Evolutionary conservation across 2,329 filamentous ascomycete species (phyloP), one percentile per base, ranked within the genome.

Genomic region (Trichophyton verrucosum): DNA sequence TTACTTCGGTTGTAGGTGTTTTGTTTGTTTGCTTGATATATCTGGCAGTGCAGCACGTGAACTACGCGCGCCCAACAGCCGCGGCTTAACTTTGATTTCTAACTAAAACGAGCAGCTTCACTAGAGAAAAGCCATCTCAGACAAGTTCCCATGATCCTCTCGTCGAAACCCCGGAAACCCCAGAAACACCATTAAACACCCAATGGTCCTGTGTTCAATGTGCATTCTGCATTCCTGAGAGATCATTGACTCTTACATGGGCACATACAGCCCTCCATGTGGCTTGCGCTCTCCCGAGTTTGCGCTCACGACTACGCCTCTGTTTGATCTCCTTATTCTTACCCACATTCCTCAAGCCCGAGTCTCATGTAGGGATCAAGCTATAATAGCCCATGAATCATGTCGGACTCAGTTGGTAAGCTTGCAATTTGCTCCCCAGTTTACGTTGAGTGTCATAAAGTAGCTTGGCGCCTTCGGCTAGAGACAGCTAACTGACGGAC

Each of bases 401-500:
- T 76, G 75, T 75, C 75, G 66, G 76, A 77, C 69, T 77, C 76
- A 66, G 74, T 77, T 66, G 76, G 76, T 77, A 69, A 64, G 74
- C 72, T 58, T 6, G 11, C 30, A 24, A 33, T 33, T 65, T 96
- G 94, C 97, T 78, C 87, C 94, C 76, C 99, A 71, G 99, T 99
- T 99, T 75, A 91, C 95, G 74, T 91, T 7, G 27, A 17, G 17
- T 13, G 11, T 17, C 4, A 7, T 36, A 27, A 27, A 33, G 17
- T 3, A 15, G 51, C 27, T 22, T 15, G 33, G 30, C 33, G 33
- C 17, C 17, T 15, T 40, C 30, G 9, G 36, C 22, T 15, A 36
- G n/a, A 22, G 33, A 42, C n/a, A 55, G 15, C 33, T n/a, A 17
- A 36, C 51, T 55, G 9, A 55, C 20, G 20, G 38, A 17, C 22